phyloP scores from a whole-genome alignment of 495 filamentous ascomycete genomes.

The Penicillium waksmanii region DNA sequence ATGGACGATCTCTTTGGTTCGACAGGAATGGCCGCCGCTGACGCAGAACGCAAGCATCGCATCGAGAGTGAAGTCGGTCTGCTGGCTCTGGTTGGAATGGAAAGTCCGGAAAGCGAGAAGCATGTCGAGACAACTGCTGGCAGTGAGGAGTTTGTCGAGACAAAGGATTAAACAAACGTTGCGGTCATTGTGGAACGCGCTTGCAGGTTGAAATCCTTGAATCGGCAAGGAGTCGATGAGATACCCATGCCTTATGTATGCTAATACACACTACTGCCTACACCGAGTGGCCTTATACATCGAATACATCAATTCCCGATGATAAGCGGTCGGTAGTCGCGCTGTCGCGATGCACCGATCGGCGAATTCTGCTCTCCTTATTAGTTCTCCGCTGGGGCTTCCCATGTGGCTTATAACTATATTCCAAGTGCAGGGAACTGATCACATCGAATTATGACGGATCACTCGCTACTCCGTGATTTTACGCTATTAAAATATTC shows the following conservation, averaged over 20 bases:
- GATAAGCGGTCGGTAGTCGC: background rate
- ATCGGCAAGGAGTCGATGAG: conserved; percentile 9
- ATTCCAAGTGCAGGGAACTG: background rate
- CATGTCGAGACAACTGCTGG: conserved; percentile 3
- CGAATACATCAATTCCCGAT: background rate
- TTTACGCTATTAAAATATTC: background rate
- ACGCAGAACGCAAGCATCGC: conserved; percentile 34
- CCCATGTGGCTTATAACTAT: conserved; percentile 3
- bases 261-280: background rate
- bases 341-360: background rate
- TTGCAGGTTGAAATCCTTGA: background rate
- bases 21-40: conserved; percentile 37
- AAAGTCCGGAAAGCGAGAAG: conserved; percentile 18
- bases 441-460: background rate
- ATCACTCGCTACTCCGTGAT: background rate
- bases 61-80: conserved; percentile 43
- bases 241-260: background rate
- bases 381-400: background rate
- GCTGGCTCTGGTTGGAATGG: conserved; percentile 33
- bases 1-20: conserved; percentile 57
- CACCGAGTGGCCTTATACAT: background rate
- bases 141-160: conserved; percentile 14
- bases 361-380: background rate
- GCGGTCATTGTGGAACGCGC: background rate
- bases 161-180: background rate